Evolutionary conservation across 164 flowering plant species (phyloP), one percentile per base, ranked within the genome.

Genomic region (Berberis vulgaris): DNA sequence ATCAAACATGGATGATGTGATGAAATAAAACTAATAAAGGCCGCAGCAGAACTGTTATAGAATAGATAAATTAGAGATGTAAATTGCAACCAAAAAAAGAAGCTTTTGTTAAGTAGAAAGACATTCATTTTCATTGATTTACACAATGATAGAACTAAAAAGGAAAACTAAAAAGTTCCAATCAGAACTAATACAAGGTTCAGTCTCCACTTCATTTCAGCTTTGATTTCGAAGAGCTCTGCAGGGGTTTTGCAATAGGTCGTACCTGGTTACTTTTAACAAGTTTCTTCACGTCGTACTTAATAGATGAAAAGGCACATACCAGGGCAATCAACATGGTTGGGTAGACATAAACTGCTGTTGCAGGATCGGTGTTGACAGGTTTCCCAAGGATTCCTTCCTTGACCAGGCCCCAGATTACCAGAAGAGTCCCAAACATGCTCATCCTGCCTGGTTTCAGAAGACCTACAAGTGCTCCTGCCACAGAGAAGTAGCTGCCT

Each of bases 401-500:
- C 77, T 93, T 88, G 60, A 90, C 85, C 44, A 93, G 96, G 41
- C 98, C 98, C 98, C 98, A 93, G 6, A 84, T 71, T 4, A 89
- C 57, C 39, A 93, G 76, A 67, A 93, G 94, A 2, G 96, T 85
- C 53, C 98, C 98, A 60, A 93, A 93, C 96, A 93, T 83, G 76
- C 85, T 84, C 97, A 93, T 93, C 73, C 91, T 88, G 8, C 90
- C 92, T 10, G 88, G 92, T 76, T 84, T 89, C 63, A 88, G 55
- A 40, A 89, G 41, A 49, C 96, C 89, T 72, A 88, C 74, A 12
- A 88, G 72, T 2, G 93, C 86, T 65, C 96, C 97, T 9, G 98
- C 98, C 60, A 93, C 96, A 59, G 83, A 73, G 73, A 90, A 90
- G 75, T 93, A 93, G 77, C 98, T 86, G 67, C 98, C 98, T 0